Conservation (phyloP, 345 rosid species). For the Pistacia atlantica region DNA sequence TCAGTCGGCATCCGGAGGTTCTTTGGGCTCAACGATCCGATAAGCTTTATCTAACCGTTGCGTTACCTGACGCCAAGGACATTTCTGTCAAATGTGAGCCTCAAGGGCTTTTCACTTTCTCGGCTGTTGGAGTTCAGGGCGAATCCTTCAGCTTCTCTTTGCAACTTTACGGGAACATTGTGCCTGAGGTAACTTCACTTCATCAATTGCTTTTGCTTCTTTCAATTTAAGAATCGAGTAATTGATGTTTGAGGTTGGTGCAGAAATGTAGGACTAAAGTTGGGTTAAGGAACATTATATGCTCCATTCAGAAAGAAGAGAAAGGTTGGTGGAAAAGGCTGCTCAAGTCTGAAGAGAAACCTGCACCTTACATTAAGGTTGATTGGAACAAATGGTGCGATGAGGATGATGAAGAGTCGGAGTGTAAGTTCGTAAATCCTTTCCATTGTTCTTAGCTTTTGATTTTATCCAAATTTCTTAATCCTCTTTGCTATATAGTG, state of each 20-base stretch:
- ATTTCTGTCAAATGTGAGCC: conserved; percentile 78
- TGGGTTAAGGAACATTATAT: conserved; percentile 87
- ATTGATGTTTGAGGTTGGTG: conserved; percentile 14
- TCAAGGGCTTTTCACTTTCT: conserved; percentile 71
- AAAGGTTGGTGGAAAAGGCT: conserved; percentile 95
- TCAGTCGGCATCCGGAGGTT: conserved; percentile 90
- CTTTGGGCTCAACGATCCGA: conserved; percentile 97
- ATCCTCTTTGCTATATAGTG: too few species aligned
- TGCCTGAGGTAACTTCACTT: conserved; percentile 53
- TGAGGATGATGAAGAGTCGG: conserved; percentile 75
- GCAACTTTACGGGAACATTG: conserved; percentile 60
- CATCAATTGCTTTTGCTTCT: not conserved
- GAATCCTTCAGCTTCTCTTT: conserved; percentile 64
- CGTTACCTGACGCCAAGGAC: conserved; percentile 86
- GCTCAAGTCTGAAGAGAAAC: conserved; percentile 78
- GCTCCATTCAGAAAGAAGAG: conserved; percentile 80
- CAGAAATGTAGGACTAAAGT: conserved; percentile 79
- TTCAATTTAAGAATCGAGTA: not conserved
- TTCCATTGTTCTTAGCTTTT: not conserved
- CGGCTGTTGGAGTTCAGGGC: conserved; percentile 77
- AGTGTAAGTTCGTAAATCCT: conserved; percentile 50
- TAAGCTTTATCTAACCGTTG: conserved; percentile 72
- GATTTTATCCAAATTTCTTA: not conserved
- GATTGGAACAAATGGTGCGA: conserved; percentile 99
- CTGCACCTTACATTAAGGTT: conserved; percentile 97